Percentiles rank a stretch among this genome's conserved stretches.
Evolutionary conservation across 2,329 filamentous ascomycete species (phyloP).

Genomic region (Fusarium lateritium): DNA sequence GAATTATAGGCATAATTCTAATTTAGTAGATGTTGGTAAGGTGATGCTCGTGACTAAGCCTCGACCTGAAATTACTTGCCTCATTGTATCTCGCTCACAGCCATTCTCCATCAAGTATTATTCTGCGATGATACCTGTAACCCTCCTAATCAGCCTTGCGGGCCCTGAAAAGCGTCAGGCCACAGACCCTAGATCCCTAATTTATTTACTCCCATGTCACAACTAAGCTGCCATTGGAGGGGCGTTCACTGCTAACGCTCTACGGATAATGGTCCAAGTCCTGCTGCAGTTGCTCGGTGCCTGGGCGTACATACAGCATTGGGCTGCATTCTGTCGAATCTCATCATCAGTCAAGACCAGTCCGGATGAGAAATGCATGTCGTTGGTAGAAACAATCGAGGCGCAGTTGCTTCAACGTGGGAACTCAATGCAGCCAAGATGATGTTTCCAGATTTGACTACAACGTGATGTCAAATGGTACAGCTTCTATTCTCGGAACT

Average conservation of each 20-base stretch:
- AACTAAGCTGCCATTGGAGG: constrained; percentile 27
- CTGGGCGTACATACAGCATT: constrained; percentile 5
- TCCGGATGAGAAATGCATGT: background rate
- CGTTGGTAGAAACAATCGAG: constrained; percentile 26
- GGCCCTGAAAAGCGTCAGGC: constrained; percentile 1
- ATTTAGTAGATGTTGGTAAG: no score
- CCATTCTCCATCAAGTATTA: constrained; percentile 23
- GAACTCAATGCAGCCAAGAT: constrained; percentile 15
- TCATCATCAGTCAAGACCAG: background rate
- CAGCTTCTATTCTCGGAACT: constrained; percentile 43
- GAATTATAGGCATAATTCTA: no score
- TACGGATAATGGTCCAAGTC: constrained; percentile 5
- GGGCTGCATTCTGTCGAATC: constrained; percentile 7
- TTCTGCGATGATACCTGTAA: constrained; percentile 21
- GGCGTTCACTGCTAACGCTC: background rate
- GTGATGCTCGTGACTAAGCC: background rate
- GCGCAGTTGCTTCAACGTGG: constrained; percentile 15
- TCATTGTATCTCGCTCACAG: background rate
- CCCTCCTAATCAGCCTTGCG: constrained; percentile 26
- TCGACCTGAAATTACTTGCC: background rate
- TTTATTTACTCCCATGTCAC: constrained; percentile 18
- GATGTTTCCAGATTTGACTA: constrained; percentile 18
- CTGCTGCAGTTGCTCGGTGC: background rate
- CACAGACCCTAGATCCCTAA: constrained; percentile 13
- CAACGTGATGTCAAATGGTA: background rate